Evolutionary conservation across 768 basidiomycete genomes (phyloP), one percentile per base, ranked within the genome.

Genomic region (Suillus plorans): DNA sequence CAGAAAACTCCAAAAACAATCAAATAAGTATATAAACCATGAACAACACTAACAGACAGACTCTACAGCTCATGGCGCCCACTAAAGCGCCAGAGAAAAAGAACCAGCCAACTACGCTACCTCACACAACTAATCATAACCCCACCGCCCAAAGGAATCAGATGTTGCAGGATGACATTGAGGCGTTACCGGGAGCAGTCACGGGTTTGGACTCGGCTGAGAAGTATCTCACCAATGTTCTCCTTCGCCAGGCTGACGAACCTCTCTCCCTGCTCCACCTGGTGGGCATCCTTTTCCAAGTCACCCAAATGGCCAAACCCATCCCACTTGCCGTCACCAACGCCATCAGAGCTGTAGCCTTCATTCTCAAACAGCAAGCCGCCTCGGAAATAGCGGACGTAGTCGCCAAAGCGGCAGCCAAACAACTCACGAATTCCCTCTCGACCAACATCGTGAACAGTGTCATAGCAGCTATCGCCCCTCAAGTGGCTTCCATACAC

Each of bases 1-100:
- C 28, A 28, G 28, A 28, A 28, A 28, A 28, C 28, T 3, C 28
- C 28, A 28, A 28, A 28, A 28, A 28, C 28, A 28, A 28, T 28
- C 28, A 28, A 28, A 28, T 28, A 28, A 28, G 28, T 28, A 28
- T 28, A 28, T 28, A 39, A 39, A 39, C 37, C 10, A 0, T 13
- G 3, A 13, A 39, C 12, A 39, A 39, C 37, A 36, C 12, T 13
- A 13, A 39, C 12, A 39, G 13, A 39, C 37, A 39, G 12, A 4
- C 2, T 39, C 28, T 39, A 47, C 4, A 12, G 10, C 10, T 5
- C 72, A 61, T 72, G 68, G 14, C 67, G 71, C 9, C 71, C 67
- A 13, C 65, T 70, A 39, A 41, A 12, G 42, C 67, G 64, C 14
- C 68, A 60, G 22, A 44, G 2, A 37, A 56, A 7, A 60, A 44